Base-by-base conservation (phyloP, 2,329 filamentous ascomycete species). In the Mycosphaerella arachidis region DNA sequence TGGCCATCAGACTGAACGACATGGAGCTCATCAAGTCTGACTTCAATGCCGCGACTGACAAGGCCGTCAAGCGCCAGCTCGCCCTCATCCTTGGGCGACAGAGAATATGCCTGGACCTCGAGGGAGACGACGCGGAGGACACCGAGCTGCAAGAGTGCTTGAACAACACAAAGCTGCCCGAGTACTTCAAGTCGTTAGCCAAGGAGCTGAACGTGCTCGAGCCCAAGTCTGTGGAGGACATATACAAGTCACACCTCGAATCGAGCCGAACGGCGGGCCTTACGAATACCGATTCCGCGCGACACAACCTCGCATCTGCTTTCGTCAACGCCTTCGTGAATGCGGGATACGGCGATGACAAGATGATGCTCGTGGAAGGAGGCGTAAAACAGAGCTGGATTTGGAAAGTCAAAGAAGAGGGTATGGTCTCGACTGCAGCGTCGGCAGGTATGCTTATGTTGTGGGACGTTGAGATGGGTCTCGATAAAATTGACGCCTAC, bases 251-350 rank as follows among this genome's bases (percentile, higher is more conserved):
- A 72, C 94, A 99, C 76, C 84, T 99, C 5, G 94, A 99, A 78
- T 97, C 90, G 78, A 96, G 88, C 70, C 86, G 95, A 63, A 94
- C 95, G 56, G 91, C 91, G 27, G 92, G 92, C 37, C 85, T 96
- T 77, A 97, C 93, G 10, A 97, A 97, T 73, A 86, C 95, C 51
- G 94, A 99, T 73, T 99, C 94, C 9, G 92, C 93, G 31, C 85
- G 92, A 69, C 93, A 99, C 80, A 99, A 99, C 71, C 83, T 99
- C 62, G 92, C 94, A 4, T 94, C 93, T 56, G 92, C 89, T 4
- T 97, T 99, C 68, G 95, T 99, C 65, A 99, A 99, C 72, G 91
- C 90, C 0, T 97, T 99, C 71, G 92, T 94, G 63, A 99, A 99
- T 68, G 92, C 94, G 56, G 94, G 94, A 33, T 99, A 92, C 69